phyloP scores from a whole-genome alignment of 352 stramenopile genomes.

The Bremia lactucae region DNA sequence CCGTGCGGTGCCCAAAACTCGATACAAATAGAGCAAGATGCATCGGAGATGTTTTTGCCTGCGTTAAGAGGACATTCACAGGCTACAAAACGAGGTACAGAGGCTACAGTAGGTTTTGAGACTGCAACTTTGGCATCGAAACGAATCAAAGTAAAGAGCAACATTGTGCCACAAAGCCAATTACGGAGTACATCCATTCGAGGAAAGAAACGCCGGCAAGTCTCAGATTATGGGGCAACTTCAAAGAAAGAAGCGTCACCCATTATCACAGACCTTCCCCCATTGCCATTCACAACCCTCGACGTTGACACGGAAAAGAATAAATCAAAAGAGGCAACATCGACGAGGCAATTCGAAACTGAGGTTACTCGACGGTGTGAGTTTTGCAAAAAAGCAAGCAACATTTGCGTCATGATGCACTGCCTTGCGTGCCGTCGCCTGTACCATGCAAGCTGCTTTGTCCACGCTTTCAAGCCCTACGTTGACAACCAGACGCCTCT shows the following conservation, averaged over 20 bases:
- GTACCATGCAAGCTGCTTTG: constrained; percentile 38
- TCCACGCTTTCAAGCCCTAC: constrained; percentile 23
- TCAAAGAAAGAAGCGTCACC: constrained; percentile 6
- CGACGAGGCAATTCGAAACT: neutral
- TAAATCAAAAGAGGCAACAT: neutral
- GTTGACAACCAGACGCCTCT: constrained; percentile 18
- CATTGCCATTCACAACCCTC: constrained; percentile 20
- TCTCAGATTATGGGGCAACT: constrained; percentile 1
- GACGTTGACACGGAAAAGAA: constrained; percentile 4
- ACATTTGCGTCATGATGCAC: constrained; percentile 28
- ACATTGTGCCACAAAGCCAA: neutral
- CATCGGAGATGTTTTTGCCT: constrained; percentile 4
- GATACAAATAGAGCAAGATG: constrained; percentile 1
- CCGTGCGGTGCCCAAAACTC: neutral
- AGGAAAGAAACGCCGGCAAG: constrained; percentile 20
- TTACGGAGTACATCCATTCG: neutral
- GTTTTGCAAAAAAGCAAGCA: constrained; percentile 27
- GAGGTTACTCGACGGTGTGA: constrained; percentile 21
- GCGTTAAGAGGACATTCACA: neutral
- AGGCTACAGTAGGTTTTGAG: too few relatives aligned
- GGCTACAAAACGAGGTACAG: constrained; percentile 9
- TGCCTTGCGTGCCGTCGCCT: constrained; percentile 27
- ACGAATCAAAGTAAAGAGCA: neutral
- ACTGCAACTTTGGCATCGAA: constrained; percentile 3
- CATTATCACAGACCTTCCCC: constrained; percentile 22